Evolutionary conservation across 306 rosid species (phyloP), one percentile per base, ranked within the genome.

Genomic region (Clitoria ternatea): DNA sequence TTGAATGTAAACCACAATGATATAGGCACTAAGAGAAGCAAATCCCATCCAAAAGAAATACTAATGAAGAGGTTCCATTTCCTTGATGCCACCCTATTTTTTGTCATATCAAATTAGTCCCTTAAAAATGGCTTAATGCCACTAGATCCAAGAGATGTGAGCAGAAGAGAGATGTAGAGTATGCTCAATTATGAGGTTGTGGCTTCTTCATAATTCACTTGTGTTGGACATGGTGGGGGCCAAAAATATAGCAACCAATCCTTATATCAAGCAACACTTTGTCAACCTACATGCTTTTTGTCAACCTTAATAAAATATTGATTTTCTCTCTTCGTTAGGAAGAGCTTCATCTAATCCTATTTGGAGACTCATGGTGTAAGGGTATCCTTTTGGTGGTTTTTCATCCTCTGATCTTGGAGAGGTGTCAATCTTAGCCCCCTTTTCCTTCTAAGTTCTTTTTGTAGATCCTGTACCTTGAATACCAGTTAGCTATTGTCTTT

Each of bases 11-110:
- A 92, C 92, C 63, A 92, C 95, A 52, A 88, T 67, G 9, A 88
- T 88, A 19, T 87, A 72, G 13, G 95, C 98, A 43, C 79, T 77
- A 2, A 92, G 65, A 7, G 98, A 70, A 8, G 98, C 96, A 40
- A 89, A 14, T 1, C 83, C 88, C 82, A 88, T 72, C 85, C 79
- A 20, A 29, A 92, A 92, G 36, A 82, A 80, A 72, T 84, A 89
- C 92, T 88, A 83, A 50, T 89, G 88, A 92, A 92, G 22, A 92
- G 78, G 67, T 86, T 89, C 96, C 96, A 92, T 0, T 75, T 75
- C 49, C 91, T 81, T 0, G 74, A 36, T 8, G 78, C 84, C 1
- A 85, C 79, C 0, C 84, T 84, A 6, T 69, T 72, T 70, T 80
- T 85, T 37, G 83, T 55, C 96, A 85, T 91, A 26, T 92, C 91